A percentile compares a stretch with the other conserved stretches of the same genome.
Evolutionary conservation across 176 grass and related monocot species (phyloP).

Genomic region (Oropetium thomaeum): DNA sequence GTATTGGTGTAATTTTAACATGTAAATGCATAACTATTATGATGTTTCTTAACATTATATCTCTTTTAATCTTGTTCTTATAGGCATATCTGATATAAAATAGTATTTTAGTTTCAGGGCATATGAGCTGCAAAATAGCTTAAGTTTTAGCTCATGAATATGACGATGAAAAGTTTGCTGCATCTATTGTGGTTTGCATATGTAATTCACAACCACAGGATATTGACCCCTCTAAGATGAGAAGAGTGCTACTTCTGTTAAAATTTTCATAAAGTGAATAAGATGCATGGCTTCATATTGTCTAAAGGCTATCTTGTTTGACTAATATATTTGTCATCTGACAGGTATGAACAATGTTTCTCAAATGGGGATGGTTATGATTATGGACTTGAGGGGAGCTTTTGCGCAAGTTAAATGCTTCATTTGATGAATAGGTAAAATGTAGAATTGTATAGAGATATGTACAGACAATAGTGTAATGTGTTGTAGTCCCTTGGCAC

Average conservation of each 20-base stretch:
- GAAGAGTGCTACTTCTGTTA: not conserved
- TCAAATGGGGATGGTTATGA: not conserved
- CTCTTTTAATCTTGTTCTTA: not conserved
- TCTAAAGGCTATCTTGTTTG: conserved; percentile 17
- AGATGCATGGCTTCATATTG: not conserved
- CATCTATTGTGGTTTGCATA: not conserved
- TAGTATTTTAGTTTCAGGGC: not conserved
- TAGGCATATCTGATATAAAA: not conserved
- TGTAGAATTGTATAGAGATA: conserved; percentile 41
- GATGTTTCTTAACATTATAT: not conserved
- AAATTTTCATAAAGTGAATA: not conserved
- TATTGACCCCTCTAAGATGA: not conserved
- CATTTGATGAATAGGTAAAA: conserved; percentile 40
- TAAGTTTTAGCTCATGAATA: not conserved
- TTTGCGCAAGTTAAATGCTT: conserved; percentile 6
- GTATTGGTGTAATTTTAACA: not conserved
- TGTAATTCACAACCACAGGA: not conserved
- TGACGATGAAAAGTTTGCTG: not conserved
- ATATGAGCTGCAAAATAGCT: not conserved
- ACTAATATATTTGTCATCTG: conserved; percentile 6
- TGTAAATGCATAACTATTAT: not conserved
- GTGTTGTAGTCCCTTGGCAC: conserved; percentile 33
- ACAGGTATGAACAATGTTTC: conserved; percentile 32
- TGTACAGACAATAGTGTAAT: conserved; percentile 34
- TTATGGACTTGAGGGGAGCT: conserved; percentile 26